Base-by-base conservation (phyloP, 2,329 filamentous ascomycete genomes). In the Colletotrichum chlorophyti region DNA sequence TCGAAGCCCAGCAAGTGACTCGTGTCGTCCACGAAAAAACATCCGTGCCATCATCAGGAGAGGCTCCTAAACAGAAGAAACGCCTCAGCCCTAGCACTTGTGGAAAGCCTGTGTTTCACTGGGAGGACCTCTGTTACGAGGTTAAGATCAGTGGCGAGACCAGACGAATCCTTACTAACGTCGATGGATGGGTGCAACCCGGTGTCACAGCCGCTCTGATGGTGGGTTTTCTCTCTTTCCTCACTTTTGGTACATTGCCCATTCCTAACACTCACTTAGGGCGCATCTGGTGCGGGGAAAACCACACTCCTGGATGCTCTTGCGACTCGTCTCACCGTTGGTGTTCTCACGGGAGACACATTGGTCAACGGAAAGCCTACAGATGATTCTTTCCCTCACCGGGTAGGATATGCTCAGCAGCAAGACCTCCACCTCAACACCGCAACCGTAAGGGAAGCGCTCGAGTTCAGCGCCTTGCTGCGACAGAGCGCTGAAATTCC, bases 101-200 rank as follows among this genome's bases (percentile, higher is more conserved):
- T 65, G 84, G 88, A 65, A 86, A 82, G 9, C 83, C 85, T 12
- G 83, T 90, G 34, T 90, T 91, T 70, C 85, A 88, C 61, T 91
- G 88, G 88, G 78, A 84, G 53, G 79, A 89, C 62, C 82, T 91
- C 2, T 88, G 85, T 69, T 91, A 72, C 27, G 68, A 77, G 31
- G 75, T 78, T 64, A 84, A 85, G 64, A 89, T 91, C 69, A 91
- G 91, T 70, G 78, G 78, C 3, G 82, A 89, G 59, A 71, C 78
- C 3, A 81, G 89, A 10, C 82, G 85, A 24, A 83, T 93, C 63
- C 72, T 93, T 34, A 85, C 91, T 63, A 79, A 90, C 51, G 87
- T 92, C 3, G 86, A 91, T 66, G 90, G 90, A 6, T 92, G 88
- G 87, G 88, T 92, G 54, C 90, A 90, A 69, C 89, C 90, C 5